These are phyloP conservation scores for Volutella citrinella DNA, from an alignment of 2,329 filamentous ascomycete genomes.

Conservation along the genomic window DNA sequence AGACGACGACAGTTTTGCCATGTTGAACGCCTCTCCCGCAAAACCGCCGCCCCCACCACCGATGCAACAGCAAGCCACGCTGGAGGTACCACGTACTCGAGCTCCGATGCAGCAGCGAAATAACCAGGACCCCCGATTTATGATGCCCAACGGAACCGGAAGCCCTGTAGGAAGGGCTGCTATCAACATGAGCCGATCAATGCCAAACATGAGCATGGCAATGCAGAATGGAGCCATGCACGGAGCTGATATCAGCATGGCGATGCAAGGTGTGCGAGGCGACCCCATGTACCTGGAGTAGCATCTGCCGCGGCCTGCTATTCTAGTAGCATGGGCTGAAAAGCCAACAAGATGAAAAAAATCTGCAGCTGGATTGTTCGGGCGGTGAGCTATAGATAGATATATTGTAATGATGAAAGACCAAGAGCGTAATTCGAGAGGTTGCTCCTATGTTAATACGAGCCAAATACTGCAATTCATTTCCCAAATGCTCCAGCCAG, in stretches of 20 bases:
- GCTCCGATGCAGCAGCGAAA: conserved; percentile 32
- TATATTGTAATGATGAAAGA: conserved; percentile 30
- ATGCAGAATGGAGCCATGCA: conserved; percentile 40
- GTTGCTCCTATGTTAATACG: conserved; percentile 32
- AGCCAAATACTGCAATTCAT: conserved; percentile 9
- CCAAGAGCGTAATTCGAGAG: conserved; percentile 19
- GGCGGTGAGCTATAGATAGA: conserved; percentile 9
- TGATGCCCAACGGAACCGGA: conserved; percentile 39
- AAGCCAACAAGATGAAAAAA: conserved; percentile 8
- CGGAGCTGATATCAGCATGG: conserved; percentile 41
- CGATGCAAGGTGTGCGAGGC: conserved; percentile 43
- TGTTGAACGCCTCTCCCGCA: conserved; percentile 42
- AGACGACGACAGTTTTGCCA: conserved; percentile 53
- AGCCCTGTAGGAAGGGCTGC: conserved; percentile 34
- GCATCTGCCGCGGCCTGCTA: too few relatives aligned
- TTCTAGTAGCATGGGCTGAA: too few relatives aligned
- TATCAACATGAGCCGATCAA: conserved; percentile 41
- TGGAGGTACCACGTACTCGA: conserved; percentile 43
- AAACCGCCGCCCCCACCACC: conserved; percentile 36
- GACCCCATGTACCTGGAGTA: conserved; percentile 54
- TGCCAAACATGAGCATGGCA: conserved; percentile 44
- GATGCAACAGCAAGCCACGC: conserved; percentile 38
- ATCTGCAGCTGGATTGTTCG: conserved; percentile 1
- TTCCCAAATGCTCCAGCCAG: too few relatives aligned
- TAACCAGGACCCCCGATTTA: conserved; percentile 37